Evolutionary conservation across 768 basidiomycete species (phyloP).

Genomic region (Rossbeevera mucosa): DNA sequence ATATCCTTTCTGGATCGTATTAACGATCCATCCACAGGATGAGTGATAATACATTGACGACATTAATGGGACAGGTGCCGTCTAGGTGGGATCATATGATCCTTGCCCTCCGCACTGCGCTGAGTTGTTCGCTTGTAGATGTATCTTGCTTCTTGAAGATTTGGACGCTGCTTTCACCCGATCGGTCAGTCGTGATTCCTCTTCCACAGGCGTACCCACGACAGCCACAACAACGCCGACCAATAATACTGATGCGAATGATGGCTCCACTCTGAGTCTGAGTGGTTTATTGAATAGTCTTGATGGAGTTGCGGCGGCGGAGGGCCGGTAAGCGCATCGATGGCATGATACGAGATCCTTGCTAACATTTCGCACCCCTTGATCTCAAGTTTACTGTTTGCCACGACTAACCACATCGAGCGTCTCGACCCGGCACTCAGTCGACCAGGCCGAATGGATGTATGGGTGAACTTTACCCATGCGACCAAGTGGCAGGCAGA

Average conservation of each 20-base stretch:
- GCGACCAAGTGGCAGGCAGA: conserved; percentile 92
- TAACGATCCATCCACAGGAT: conserved; percentile 46
- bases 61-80: conserved; percentile 85
- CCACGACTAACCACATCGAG: conserved; percentile 92
- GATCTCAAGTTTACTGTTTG: conserved; percentile 66
- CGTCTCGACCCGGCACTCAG: conserved; percentile 85
- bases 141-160: conserved; percentile 91
- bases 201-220: conserved; percentile 71
- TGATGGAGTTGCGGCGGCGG: conserved; percentile 80
- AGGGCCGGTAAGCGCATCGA: conserved; percentile 63
- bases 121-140: conserved; percentile 41
- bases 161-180: conserved; percentile 90
- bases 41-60: conserved; percentile 85
- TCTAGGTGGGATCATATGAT: conserved; percentile 49
- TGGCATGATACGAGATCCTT: conserved; percentile 5
- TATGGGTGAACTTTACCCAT: conserved; percentile 89
- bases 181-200: conserved; percentile 75
- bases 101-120: conserved; percentile 9
- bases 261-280: conserved; percentile 80
- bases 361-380: conserved; percentile 18
- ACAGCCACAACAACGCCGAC: conserved; percentile 39
- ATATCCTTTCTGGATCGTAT: conserved; percentile 3
- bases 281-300: conserved; percentile 84
- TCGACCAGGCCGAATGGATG: conserved; percentile 87
- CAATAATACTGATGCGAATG: conserved; percentile 47